Evolutionary conservation across 352 stramenopile species (phyloP).

Genomic region (Paralagenidium karlingii): DNA sequence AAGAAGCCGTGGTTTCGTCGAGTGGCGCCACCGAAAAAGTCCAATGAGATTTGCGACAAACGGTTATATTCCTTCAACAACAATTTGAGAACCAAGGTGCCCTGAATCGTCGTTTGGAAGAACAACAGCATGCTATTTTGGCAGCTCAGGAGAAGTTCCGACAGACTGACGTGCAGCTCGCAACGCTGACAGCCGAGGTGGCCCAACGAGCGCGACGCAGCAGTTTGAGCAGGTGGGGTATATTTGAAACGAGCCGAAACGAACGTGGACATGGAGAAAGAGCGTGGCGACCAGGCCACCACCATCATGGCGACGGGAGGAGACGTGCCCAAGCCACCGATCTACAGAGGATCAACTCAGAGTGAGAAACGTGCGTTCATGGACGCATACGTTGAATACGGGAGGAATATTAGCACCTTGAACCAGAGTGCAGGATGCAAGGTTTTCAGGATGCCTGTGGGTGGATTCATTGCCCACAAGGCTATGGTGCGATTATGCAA

Average conservation of each 20-base stretch:
- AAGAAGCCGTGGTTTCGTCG: too few species aligned
- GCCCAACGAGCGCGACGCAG: neutral
- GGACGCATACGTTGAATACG: constrained; percentile 1
- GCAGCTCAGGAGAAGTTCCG: neutral
- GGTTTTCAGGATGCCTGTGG: neutral
- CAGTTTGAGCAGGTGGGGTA: neutral
- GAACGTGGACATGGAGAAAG: neutral
- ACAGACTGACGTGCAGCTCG: neutral
- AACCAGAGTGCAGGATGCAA: neutral
- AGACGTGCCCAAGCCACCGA: neutral
- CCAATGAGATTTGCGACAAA: neutral
- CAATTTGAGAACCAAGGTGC: neutral
- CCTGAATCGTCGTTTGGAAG: neutral
- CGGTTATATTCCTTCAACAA: neutral
- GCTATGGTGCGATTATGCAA: neutral
- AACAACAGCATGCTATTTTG: neutral
- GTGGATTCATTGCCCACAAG: neutral
- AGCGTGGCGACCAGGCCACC: neutral
- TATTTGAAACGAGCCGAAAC: neutral
- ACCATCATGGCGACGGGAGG: neutral
- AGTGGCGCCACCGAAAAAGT: neutral
- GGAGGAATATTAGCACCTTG: neutral
- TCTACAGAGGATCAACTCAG: neutral
- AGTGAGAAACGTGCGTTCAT: constrained; percentile 1
- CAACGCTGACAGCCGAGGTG: neutral